Evolutionary conservation across 148 eudicot species (phyloP).

Genomic region (Heliosperma pusillum): DNA sequence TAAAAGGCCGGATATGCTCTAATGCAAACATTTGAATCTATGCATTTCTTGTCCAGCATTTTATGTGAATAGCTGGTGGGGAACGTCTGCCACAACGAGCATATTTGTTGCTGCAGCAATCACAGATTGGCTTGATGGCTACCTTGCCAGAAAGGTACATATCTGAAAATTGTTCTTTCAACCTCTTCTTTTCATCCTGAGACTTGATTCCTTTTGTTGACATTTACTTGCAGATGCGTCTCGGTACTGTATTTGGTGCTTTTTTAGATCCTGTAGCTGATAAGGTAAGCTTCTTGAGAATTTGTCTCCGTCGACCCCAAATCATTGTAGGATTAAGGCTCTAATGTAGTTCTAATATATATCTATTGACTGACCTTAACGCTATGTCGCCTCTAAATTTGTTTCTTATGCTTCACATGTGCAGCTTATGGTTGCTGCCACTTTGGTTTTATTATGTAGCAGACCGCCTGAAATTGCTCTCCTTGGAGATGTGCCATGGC

Average conservation of each 20-base stretch:
- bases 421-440: conserved; percentile 99
- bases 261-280: conserved; percentile 99
- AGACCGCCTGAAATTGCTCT: conserved; percentile 64
- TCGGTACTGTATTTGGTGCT: conserved; percentile 90
- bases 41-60: conserved; percentile 49
- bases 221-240: conserved; percentile 60
- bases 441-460: conserved; percentile 88
- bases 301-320: too few species aligned
- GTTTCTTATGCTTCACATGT: conserved; percentile 32
- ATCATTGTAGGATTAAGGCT: too few species aligned
- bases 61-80: conserved; percentile 77
- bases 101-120: conserved; percentile 86
- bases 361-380: background rate
- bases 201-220: conserved; percentile 8
- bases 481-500: conserved; percentile 72
- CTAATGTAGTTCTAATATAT: too few species aligned
- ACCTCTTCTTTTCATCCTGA: conserved; percentile 2
- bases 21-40: conserved; percentile 20
- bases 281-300: conserved; percentile 47
- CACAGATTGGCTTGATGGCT: conserved; percentile 99
- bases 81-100: conserved; percentile 71
- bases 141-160: conserved; percentile 85
- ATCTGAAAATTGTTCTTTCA: background rate
- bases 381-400: conserved; percentile 10
- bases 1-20: background rate